Evolutionary conservation across 2,329 filamentous ascomycete genomes (phyloP).

Genomic region (Xylariaceae sp.): DNA sequence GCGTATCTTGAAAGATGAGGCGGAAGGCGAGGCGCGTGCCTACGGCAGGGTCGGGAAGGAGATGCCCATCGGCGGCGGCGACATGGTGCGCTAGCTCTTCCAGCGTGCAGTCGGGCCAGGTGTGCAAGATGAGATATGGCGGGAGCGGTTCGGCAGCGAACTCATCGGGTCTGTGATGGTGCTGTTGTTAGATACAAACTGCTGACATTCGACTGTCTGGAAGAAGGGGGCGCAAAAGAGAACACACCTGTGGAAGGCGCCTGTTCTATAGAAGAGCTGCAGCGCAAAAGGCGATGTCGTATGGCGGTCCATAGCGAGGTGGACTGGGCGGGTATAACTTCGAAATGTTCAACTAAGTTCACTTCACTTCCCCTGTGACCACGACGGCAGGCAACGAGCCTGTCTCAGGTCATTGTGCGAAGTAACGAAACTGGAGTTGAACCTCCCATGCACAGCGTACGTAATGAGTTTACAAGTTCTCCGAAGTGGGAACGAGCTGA

Average conservation of each 20-base stretch:
- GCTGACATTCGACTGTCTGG: background rate
- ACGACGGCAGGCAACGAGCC: slow-evolving; percentile 18
- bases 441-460: no score
- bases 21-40: slow-evolving; percentile 89
- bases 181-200: slow-evolving; percentile 20
- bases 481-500: no score
- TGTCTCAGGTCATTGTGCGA: slow-evolving; percentile 33
- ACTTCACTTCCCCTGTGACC: slow-evolving; percentile 4
- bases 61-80: slow-evolving; percentile 59
- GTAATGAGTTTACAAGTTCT: no score
- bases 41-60: slow-evolving; percentile 75
- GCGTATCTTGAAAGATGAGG: slow-evolving; percentile 80
- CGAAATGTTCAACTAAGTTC: background rate
- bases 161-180: slow-evolving; percentile 65
- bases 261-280: slow-evolving; percentile 81
- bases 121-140: slow-evolving; percentile 79
- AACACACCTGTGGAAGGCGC: slow-evolving; percentile 71
- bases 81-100: slow-evolving; percentile 81
- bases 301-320: slow-evolving; percentile 60
- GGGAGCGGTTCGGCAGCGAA: slow-evolving; percentile 67
- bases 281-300: slow-evolving; percentile 81
- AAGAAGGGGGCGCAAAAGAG: slow-evolving; percentile 19
- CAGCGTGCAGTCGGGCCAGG: slow-evolving; percentile 82
- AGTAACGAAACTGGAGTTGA: no score
- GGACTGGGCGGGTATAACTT: background rate